Base-by-base conservation (phyloP, 495 filamentous ascomycete genomes). In the Halenospora varia region DNA sequence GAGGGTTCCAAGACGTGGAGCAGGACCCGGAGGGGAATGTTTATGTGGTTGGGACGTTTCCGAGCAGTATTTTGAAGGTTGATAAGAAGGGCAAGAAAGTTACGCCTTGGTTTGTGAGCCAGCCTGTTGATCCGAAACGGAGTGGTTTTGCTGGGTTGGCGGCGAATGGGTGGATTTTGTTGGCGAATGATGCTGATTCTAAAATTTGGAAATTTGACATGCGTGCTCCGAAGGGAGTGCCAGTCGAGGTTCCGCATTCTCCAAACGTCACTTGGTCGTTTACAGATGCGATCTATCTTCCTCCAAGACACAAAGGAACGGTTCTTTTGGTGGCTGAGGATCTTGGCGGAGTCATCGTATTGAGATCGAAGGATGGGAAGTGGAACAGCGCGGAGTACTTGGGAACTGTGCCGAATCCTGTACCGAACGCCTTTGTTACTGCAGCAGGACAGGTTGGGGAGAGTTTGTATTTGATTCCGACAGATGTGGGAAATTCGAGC, bases 271-370 rank as follows among this genome's bases (percentile, higher is more conserved):
- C n/a, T n/a, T n/a, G n/a, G n/a, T n/a, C n/a, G n/a, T n/a, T n/a
- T n/a, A n/a, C n/a, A n/a, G 73, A 73, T 46, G 71, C 69, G 18
- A 64, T 73, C 3, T 70, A 71, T 26, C 56, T 73, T 41, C 71
- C 71, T 22, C 62, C 66, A 0, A 70, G 62, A 56, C 73, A 71
- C 49, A 54, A 56, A 2, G 69, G 70, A 9, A 68, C 42, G 0
- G 71, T 73, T 4, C 53, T 73, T 29, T 58, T 75, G 20, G 64
- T 73, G 0, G 64, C 67, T 18, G 65, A 66, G 52, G 57, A 68
- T 40, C 53, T 60, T 0, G 17, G 19, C 6, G 71, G 73, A 0
- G 59, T 71, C 19, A 65, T 63, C 48, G 73, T 75, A 51, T 60
- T 74, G 3, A 54, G 68, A 24, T 71, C 69, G 1, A 57, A 62